Base-by-base conservation (phyloP, 2,329 filamentous ascomycete genomes). In the Colletotrichum orchidophilum region DNA sequence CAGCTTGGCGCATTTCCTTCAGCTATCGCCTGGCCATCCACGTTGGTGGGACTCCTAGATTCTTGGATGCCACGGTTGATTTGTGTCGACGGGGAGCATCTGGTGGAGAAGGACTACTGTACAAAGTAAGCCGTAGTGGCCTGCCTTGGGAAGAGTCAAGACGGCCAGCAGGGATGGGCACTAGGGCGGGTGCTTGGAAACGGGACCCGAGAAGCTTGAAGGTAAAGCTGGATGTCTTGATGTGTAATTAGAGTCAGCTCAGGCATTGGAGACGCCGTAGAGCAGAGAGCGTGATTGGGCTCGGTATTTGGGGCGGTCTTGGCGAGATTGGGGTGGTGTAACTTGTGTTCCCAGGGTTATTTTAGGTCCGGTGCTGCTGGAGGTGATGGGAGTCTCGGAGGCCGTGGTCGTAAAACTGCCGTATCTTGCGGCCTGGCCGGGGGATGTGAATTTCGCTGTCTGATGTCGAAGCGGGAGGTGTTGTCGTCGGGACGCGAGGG, bases 241-340 rank as follows among this genome's bases (percentile, higher is more conserved):
- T 54, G 53, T 58, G 64, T 33, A 66, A 57, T 67, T 55, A 59
- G n/a, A 58, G 55, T 54, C 62, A 35, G 42, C 42, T 26, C 49
- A 66, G 63, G 29, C 39, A 57, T 49, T 46, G 29, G 57, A 71
- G 53, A 52, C 60, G 21, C 24, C 26, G 24, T 55, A 15, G 26
- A 46, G 21, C 39, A n/a, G 18, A 12, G n/a, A 49, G n/a, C 42
- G 18, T 71, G 68, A 59, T 68, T 71, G 64, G 69, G 52, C 49
- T 71, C 69, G 58, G 59, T 68, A 63, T 42, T 71, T 63, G 46
- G 53, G 33, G 57, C n/a, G 33, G 64, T 63, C 69, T 71, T 71
- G 69, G 64, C 69, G 46, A 42, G 64, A 49, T 68, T 71, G 52
- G 52, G 58, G 29, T 63, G 64, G 46, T 63, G n/a, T n/a, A n/a